These are phyloP conservation scores for Agroathelia rolfsii DNA, from an alignment of 1,284 basidiomycete species.

Conservation along the genomic window DNA sequence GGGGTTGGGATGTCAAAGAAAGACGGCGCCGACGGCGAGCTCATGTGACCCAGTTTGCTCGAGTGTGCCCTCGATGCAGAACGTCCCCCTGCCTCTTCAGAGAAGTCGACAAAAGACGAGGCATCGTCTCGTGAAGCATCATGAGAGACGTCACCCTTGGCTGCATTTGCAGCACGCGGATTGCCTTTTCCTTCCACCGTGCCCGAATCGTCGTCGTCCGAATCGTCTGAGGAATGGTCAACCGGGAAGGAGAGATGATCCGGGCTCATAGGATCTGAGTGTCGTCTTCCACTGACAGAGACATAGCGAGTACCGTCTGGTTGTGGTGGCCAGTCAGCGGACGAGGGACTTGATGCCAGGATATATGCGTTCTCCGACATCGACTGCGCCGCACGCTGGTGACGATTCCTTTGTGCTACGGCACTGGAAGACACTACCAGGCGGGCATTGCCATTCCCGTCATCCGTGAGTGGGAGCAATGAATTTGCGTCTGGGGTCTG, in stretches of 20 bases:
- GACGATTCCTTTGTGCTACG: conserved; percentile 18
- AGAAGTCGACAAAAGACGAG: conserved; percentile 59
- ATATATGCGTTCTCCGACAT: conserved; percentile 26
- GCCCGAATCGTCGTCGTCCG: conserved; percentile 10
- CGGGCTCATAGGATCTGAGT: conserved; percentile 39
- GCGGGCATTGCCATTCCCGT: conserved; percentile 12
- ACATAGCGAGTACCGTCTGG: conserved; percentile 24
- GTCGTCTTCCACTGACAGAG: conserved; percentile 29
- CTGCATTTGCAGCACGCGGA: too few species aligned
- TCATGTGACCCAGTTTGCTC: too few species aligned
- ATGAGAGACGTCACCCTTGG: conserved; percentile 9
- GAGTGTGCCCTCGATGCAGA: conserved; percentile 13
- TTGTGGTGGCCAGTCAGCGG: conserved; percentile 23
- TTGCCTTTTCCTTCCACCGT: conserved; percentile 1
- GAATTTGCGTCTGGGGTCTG: conserved; percentile 38
- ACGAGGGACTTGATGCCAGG: conserved; percentile 9
- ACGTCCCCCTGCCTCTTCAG: conserved; percentile 40
- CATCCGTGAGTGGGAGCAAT: conserved; percentile 15
- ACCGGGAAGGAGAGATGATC: conserved; percentile 23
- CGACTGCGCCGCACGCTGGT: conserved; percentile 31
- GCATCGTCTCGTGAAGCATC: not conserved
- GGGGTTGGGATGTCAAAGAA: conserved; percentile 39
- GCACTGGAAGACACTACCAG: conserved; percentile 7
- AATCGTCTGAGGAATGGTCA: conserved; percentile 12
- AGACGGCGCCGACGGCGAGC: conserved; percentile 29